Base-by-base conservation (phyloP, 202 grass and related monocot genomes). In the Bolboschoenoplectus hybrid region DNA sequence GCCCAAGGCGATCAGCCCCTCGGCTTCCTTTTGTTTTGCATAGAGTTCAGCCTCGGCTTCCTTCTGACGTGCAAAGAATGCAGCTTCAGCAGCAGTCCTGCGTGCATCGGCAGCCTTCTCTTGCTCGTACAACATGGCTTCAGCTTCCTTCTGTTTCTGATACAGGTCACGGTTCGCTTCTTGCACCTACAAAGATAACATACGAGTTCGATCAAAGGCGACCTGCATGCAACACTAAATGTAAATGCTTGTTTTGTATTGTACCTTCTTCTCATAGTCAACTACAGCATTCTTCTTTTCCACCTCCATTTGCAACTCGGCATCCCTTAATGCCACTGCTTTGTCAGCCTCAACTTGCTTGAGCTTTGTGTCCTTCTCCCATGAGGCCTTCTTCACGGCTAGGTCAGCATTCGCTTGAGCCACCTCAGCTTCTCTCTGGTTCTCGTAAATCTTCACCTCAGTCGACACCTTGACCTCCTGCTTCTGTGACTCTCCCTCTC, bases 241-340 rank as follows among this genome's bases (percentile, higher is more conserved):
- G 0, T 67, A 13, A 40, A 67, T 39, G 56, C 3, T 5, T 2
- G 16, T 61, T 26, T 61, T 6, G 57, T 61, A 61, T 61, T 61
- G 57, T 61, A 93, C 89, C 92, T 94, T 89, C 26, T 74, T 92
- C n/a, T 93, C 88, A 50, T 88, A 91, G 16, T 91, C 83, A n/a
- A 91, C 89, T 0, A 70, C 67, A 39, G 93, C 89, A 56, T 96
- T 96, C 88, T 83, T 96, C 38, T 61, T 62, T 85, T 96, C 93
- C 8, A 96, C 91, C 86, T 96, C 88, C 83, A 95, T 81, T 85
- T 95, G 91, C 44, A 95, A 85, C 88, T 95, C 93, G 12, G 93
- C 91, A 61, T 93, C 91, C 8, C 91, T 85, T 36, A 96, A 85
- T 52, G 91, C 91, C 39, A 96, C 88, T 11, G 89, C 89, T 84